A percentile compares a stretch with the other conserved stretches of the same genome.
phyloP scores from a whole-genome alignment of 257 asterid genomes.

The Solanum appendiculatum region DNA sequence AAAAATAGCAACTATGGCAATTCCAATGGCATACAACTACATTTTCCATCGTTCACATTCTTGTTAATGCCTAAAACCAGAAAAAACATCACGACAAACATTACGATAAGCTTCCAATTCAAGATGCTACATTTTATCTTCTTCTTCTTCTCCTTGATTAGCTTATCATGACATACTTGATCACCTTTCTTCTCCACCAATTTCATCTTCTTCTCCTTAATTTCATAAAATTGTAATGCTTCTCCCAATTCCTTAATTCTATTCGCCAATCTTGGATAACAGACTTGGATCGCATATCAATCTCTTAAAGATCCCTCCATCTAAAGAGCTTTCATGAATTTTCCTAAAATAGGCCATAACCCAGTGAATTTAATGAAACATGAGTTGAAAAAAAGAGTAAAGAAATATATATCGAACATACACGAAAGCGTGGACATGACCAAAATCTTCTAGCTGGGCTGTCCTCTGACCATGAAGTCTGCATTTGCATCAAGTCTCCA shows the following conservation, averaged over 20 bases:
- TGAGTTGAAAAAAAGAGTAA: neutral
- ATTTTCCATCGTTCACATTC: neutral
- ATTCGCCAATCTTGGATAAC: neutral
- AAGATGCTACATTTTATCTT: neutral
- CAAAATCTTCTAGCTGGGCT: neutral
- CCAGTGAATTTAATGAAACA: neutral
- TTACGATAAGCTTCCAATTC: neutral
- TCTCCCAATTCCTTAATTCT: neutral
- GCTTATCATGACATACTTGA: neutral
- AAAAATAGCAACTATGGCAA: neutral
- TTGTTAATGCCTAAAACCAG: neutral
- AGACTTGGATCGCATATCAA: neutral
- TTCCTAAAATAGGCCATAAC: neutral
- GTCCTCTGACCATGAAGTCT: neutral
- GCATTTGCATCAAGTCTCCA: neutral
- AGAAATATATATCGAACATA: neutral
- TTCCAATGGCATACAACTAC: neutral
- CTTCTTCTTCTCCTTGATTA: neutral
- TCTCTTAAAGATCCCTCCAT: neutral
- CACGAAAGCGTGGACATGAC: neutral
- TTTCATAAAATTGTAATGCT: neutral
- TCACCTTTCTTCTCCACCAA: neutral
- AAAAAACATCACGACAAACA: neutral
- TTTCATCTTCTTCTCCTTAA: neutral
- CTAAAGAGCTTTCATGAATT: neutral